Evolutionary conservation across 2,329 filamentous ascomycete genomes (phyloP), one percentile per base, ranked within the genome.

Genomic region (Pseudocercospora crystallina): DNA sequence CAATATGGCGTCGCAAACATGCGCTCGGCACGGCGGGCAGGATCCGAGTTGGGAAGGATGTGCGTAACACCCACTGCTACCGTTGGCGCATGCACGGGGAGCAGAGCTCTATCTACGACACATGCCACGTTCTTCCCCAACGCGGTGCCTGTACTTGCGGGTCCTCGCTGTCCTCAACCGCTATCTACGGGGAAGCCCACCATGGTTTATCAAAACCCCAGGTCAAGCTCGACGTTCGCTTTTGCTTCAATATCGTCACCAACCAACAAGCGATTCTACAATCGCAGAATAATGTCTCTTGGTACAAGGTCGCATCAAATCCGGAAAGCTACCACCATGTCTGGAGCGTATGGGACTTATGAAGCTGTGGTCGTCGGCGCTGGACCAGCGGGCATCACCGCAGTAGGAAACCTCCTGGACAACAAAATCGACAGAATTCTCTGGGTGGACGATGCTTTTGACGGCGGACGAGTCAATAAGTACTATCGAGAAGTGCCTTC

Each of bases 401-500:
- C 77, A 5, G 73, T 85, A 17, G 82, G 82, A n/a, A 83, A 82
- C 59, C 67, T 85, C 13, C 72, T 85, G 13, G 80, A 84, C 60
- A 73, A 75, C 30, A 73, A 75, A 40, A 69, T 76, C 7, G 66
- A 70, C 8, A 75, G 75, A 11, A 74, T 85, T 42, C 65, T 80
- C 44, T 85, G 82, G 83, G 71, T 84, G 35, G 82, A 85, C 61
- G 74, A 80, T 31, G 62, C 65, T 2, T 84, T 85, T 60, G 68
- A 76, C 17, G 81, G 64, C 8, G 68, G 68, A 10, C 56, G 68
- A 39, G 59, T 70, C 37, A 70, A 69, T 57, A 70, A 72, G 51
- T 73, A 72, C 61, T 85, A 85, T 62, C 74, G 81, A 41, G 81
- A 84, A 61, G 82, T 85, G 14, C 82, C 82, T 55, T 80, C 75